Percentiles rank a stretch among this genome's conserved stretches.
Evolutionary conservation across 1,284 basidiomycete genomes (phyloP).

Genomic region (Ceratorhiza oryzae-sativae): DNA sequence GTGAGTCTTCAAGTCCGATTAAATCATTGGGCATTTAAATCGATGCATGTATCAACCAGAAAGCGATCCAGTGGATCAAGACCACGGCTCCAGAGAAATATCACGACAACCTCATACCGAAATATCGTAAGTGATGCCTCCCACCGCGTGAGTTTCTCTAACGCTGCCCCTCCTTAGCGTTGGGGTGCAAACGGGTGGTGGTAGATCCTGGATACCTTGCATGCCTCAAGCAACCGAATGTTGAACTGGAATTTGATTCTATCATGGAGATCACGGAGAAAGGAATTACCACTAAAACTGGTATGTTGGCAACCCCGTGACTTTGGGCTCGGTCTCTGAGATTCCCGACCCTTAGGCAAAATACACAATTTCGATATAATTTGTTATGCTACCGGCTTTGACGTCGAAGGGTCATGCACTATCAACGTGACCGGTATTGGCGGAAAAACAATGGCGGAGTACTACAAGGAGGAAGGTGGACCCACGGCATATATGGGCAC

Average conservation of each 20-base stretch:
- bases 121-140: constrained; percentile 54
- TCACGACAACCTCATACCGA: constrained; percentile 56
- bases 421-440: constrained; percentile 31
- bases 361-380: constrained; percentile 40
- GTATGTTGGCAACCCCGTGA: constrained; percentile 33
- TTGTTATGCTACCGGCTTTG: constrained; percentile 41
- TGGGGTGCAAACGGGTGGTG: constrained; percentile 64
- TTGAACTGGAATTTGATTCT: constrained; percentile 57
- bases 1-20: constrained; percentile 47
- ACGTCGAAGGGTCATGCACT: constrained; percentile 28
- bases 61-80: constrained; percentile 2
- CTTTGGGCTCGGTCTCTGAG: too few relatives aligned
- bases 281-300: constrained; percentile 56
- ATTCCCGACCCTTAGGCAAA: constrained; percentile 2
- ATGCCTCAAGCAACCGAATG: constrained; percentile 60
- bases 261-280: constrained; percentile 56
- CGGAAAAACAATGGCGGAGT: constrained; percentile 54
- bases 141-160: background rate
- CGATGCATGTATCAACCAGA: background rate
- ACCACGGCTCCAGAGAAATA: constrained; percentile 55
- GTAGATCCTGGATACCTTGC: constrained; percentile 62
- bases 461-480: constrained; percentile 57
- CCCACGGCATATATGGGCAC: constrained; percentile 59
- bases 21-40: background rate
- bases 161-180: constrained; percentile 28